phyloP scores from a whole-genome alignment of 257 asterid species.

The Capsicum baccatum region DNA sequence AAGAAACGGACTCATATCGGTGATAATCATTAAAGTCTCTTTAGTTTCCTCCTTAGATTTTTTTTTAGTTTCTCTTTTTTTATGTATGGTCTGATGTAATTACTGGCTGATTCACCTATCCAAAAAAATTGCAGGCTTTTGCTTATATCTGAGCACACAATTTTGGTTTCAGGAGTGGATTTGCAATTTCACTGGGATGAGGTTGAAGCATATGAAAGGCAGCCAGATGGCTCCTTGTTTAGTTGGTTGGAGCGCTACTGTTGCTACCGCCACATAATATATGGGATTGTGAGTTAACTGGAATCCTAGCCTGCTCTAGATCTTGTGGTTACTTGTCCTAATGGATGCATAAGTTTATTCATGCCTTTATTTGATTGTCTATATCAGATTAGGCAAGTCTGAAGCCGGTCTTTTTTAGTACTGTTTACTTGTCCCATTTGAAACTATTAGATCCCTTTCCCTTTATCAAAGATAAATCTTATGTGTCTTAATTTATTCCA shows the following conservation, averaged over 20 bases:
- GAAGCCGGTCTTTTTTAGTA: neutral
- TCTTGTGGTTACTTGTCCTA: constrained; percentile 22
- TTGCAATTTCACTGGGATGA: constrained; percentile 89
- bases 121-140: constrained; percentile 16
- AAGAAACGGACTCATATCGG: constrained; percentile 86
- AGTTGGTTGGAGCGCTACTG: constrained; percentile 90
- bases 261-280: constrained; percentile 73
- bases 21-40: constrained; percentile 29
- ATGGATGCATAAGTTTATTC: constrained; percentile 4
- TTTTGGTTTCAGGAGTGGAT: constrained; percentile 73
- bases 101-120: constrained; percentile 26
- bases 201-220: constrained; percentile 75
- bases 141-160: constrained; percentile 4
- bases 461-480: neutral
- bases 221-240: constrained; percentile 96
- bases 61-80: neutral
- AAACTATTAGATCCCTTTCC: neutral
- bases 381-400: constrained; percentile 13
- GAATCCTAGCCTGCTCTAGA: neutral
- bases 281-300: constrained; percentile 68
- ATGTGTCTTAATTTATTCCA: neutral
- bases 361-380: constrained; percentile 12
- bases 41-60: neutral
- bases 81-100: neutral
- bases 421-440: neutral